Conservation (phyloP, 345 rosid species). For the Pistacia atlantica region DNA sequence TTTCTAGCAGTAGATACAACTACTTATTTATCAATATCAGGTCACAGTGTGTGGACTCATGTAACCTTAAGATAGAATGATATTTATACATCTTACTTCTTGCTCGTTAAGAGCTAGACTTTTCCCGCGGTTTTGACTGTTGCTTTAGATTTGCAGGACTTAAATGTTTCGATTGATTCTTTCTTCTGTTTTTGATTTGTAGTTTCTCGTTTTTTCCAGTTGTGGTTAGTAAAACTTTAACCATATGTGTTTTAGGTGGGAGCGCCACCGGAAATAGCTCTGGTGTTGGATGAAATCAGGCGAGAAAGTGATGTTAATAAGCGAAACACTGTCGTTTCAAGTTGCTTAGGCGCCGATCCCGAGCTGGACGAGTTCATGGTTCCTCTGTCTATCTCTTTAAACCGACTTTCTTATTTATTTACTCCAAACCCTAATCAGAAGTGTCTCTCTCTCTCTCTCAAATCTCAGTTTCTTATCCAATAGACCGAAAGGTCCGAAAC, state of each 20-base stretch:
- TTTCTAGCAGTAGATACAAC: neutral
- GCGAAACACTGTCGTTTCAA: conserved; percentile 15
- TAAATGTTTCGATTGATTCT: neutral
- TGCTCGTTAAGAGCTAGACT: neutral
- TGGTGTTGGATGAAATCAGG: conserved; percentile 44
- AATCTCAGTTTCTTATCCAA: neutral
- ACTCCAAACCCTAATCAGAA: conserved; percentile 28
- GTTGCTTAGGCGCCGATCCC: conserved; percentile 47
- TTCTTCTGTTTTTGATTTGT: no score
- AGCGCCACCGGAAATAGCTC: conserved; percentile 51
- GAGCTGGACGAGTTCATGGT: conserved; percentile 78
- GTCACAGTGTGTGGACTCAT: neutral
- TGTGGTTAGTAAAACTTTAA: neutral
- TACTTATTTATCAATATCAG: neutral
- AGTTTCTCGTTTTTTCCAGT: no score
- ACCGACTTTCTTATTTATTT: neutral
- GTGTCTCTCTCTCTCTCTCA: neutral
- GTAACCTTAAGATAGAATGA: neutral
- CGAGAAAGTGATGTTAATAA: conserved; percentile 26
- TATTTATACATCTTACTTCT: neutral
- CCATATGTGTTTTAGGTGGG: conserved; percentile 44
- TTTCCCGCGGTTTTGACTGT: neutral
- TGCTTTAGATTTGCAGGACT: neutral
- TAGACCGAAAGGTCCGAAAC: conserved; percentile 17
- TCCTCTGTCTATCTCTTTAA: conserved; percentile 14